Conservation (phyloP, 192 early-diverging fungal genomes). For the Rhizophlyctis rosea region DNA sequence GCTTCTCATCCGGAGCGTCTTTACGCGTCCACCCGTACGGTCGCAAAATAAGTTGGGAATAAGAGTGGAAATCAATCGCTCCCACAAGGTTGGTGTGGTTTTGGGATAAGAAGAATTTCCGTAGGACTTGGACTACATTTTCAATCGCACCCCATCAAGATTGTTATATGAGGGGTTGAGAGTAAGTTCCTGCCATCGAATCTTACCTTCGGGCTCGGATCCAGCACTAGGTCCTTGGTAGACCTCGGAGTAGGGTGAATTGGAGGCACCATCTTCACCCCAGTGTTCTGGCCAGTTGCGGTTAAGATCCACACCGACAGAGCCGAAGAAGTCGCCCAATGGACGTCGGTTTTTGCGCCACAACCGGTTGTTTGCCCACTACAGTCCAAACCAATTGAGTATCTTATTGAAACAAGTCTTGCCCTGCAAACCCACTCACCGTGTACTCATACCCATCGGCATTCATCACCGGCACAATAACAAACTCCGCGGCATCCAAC, state of each 20-base stretch:
- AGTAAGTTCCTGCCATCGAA: no score
- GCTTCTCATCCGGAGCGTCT: conserved; percentile 35
- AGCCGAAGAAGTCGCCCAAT: no score
- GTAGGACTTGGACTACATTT: conserved; percentile 42
- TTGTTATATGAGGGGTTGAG: no score
- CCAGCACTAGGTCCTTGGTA: conserved; percentile 47
- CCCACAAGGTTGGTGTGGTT: conserved; percentile 50
- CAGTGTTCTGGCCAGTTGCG: conserved; percentile 55
- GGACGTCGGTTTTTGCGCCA: conserved; percentile 67
- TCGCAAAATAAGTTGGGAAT: conserved; percentile 55
- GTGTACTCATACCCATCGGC: conserved; percentile 58
- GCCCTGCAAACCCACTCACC: no score
- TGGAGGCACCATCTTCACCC: conserved; percentile 53
- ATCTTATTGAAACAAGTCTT: no score
- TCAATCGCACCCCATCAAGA: no score
- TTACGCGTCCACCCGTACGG: conserved; percentile 49
- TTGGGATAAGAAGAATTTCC: conserved; percentile 46
- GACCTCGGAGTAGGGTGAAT: conserved; percentile 42
- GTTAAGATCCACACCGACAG: conserved; percentile 42
- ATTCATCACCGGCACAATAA: conserved; percentile 58
- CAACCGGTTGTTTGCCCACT: conserved; percentile 40
- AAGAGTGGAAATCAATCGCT: conserved; percentile 59
- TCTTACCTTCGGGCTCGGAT: conserved; percentile 57
- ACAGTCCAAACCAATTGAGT: no score
- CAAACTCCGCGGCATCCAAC: conserved; percentile 46